Evolutionary conservation across 345 rosid genomes (phyloP).

Genomic region (Bruguiera gymnorhiza): DNA sequence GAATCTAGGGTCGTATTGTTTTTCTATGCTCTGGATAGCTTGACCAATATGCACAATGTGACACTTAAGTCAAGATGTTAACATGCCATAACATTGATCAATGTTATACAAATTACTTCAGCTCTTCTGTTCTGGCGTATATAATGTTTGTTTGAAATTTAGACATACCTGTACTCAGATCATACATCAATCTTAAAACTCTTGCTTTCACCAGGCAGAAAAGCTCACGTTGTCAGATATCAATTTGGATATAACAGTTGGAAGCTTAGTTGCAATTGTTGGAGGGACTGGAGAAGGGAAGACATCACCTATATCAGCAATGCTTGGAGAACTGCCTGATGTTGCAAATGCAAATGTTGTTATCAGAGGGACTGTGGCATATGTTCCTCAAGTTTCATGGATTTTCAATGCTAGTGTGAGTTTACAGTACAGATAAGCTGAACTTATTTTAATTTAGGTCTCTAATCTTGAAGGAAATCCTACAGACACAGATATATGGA

Average conservation of each 20-base stretch:
- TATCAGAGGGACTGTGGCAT: constrained; percentile 80
- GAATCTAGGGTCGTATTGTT: too few species aligned
- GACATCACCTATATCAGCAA: constrained; percentile 89
- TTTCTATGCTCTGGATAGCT: too few species aligned
- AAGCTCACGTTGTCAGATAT: constrained; percentile 79
- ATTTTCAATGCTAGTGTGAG: constrained; percentile 97
- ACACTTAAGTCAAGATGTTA: too few species aligned
- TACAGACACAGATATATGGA: too few species aligned
- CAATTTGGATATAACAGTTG: constrained; percentile 78
- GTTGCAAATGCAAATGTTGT: constrained; percentile 51
- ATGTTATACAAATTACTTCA: too few species aligned
- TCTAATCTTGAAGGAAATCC: too few species aligned
- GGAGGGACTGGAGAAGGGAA: constrained; percentile 99
- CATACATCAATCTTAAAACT: not conserved
- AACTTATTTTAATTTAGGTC: not conserved
- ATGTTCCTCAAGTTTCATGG: constrained; percentile 99
- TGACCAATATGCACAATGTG: too few species aligned
- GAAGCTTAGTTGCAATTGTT: constrained; percentile 92
- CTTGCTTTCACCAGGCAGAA: constrained; percentile 55
- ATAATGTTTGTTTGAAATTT: too few species aligned
- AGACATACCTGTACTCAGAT: not conserved
- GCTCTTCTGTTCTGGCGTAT: too few species aligned
- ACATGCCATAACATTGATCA: too few species aligned
- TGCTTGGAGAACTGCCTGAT: constrained; percentile 97
- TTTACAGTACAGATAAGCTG: constrained; percentile 7